Percentiles rank a stretch among this genome's conserved stretches.
Conservation (phyloP, 495 filamentous ascomycete genomes). For the Aspergillus biplanus region DNA sequence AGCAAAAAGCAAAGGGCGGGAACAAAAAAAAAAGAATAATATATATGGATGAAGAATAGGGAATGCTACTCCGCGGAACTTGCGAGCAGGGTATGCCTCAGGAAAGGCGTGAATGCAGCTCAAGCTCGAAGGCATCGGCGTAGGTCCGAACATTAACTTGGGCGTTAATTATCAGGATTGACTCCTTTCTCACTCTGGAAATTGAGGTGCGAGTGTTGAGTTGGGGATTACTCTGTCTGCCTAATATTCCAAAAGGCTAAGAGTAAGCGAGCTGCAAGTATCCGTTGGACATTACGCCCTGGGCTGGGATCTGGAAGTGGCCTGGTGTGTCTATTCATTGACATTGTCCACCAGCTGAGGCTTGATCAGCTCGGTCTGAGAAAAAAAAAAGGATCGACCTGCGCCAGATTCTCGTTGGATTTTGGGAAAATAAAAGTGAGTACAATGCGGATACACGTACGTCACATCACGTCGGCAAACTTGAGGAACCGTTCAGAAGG, state of each 20-base stretch:
- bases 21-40: too few species aligned
- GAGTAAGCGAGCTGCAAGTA: slow-evolving; percentile 26
- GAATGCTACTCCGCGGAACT: too few species aligned
- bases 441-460: neutral
- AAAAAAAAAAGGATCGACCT: neutral
- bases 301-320: slow-evolving; percentile 19
- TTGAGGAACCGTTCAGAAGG: neutral
- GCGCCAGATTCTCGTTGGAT: neutral
- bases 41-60: too few species aligned
- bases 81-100: too few species aligned
- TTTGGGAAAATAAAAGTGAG: neutral
- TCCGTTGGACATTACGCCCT: slow-evolving; percentile 29
- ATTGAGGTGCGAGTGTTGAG: slow-evolving; percentile 9
- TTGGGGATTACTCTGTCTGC: slow-evolving; percentile 17
- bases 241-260: slow-evolving; percentile 18
- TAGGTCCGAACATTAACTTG: too few species aligned
- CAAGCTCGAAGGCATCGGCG: too few species aligned
- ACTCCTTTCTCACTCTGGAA: neutral
- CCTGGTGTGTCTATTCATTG: slow-evolving; percentile 8
- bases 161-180: neutral
- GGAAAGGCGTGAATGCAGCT: too few species aligned
- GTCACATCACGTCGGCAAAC: slow-evolving; percentile 2
- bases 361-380: neutral
- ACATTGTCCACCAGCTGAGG: slow-evolving; percentile 8
- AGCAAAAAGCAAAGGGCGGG: too few species aligned